Evolutionary conservation across 2,329 filamentous ascomycete species (phyloP).

Genomic region (Sporothrix mexicana): DNA sequence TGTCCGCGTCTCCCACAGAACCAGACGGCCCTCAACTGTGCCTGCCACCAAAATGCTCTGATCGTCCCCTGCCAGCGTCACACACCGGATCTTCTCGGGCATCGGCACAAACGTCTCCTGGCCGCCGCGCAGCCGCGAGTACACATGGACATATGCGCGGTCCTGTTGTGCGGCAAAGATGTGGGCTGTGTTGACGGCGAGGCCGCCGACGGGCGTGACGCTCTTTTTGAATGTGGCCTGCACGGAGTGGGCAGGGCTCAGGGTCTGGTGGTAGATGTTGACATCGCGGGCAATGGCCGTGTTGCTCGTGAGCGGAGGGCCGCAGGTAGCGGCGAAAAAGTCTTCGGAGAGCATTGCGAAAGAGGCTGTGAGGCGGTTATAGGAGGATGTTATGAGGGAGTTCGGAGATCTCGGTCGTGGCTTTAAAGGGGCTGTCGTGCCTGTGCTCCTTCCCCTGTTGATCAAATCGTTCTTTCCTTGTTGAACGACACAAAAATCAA

Average conservation of each 20-base stretch:
- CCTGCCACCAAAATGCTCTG: slow-evolving; percentile 71
- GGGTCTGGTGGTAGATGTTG: slow-evolving; percentile 83
- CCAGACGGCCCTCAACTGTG: slow-evolving; percentile 81
- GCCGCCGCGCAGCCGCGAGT: slow-evolving; percentile 79
- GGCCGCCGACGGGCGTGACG: slow-evolving; percentile 75
- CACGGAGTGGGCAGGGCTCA: slow-evolving; percentile 77
- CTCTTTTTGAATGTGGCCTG: slow-evolving; percentile 90
- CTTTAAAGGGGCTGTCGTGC: not conserved
- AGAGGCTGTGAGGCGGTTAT: not conserved
- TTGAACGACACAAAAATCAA: not conserved
- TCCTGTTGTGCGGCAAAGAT: slow-evolving; percentile 90
- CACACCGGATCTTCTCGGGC: slow-evolving; percentile 80
- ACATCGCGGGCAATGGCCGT: slow-evolving; percentile 72
- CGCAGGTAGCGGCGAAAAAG: slow-evolving; percentile 64
- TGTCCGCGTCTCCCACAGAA: slow-evolving; percentile 88
- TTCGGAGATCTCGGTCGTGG: not conserved
- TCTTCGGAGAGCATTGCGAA: slow-evolving; percentile 64
- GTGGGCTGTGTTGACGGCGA: slow-evolving; percentile 81
- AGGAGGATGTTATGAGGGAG: not conserved
- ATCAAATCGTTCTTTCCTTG: slow-evolving; percentile 6
- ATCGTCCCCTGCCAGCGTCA: slow-evolving; percentile 69
- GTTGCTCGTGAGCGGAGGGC: slow-evolving; percentile 59
- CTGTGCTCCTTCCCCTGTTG: slow-evolving; percentile 5
- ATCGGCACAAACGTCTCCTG: slow-evolving; percentile 91
- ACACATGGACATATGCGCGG: slow-evolving; percentile 92